Evolutionary conservation across 1,284 basidiomycete species (phyloP).

Genomic region (Afroboletus lepidellus): DNA sequence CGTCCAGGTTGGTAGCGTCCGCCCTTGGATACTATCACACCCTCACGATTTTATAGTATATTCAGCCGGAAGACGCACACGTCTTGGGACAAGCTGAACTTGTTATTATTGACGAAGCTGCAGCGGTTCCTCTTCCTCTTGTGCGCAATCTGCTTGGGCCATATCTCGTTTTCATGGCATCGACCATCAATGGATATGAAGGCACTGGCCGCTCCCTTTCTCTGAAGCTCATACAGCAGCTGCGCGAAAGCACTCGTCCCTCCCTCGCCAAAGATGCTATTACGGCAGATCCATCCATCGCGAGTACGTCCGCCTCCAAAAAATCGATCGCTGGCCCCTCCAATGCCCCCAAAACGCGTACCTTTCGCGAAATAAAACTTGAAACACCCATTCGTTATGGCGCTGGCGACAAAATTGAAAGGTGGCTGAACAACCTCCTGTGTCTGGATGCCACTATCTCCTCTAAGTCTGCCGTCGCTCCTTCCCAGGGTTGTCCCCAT

Average conservation of each 20-base stretch:
- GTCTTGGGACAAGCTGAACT: slow-evolving; percentile 98
- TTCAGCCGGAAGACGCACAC: slow-evolving; percentile 96
- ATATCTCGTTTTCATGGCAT: slow-evolving; percentile 97
- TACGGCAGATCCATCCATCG: slow-evolving; percentile 46
- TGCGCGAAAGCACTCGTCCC: slow-evolving; percentile 83
- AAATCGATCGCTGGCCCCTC: slow-evolving; percentile 41
- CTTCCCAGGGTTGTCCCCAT: slow-evolving; percentile 84
- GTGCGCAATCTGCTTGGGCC: slow-evolving; percentile 95
- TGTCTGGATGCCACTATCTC: slow-evolving; percentile 91
- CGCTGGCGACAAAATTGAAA: slow-evolving; percentile 86
- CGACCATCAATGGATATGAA: slow-evolving; percentile 99
- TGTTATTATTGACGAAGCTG: slow-evolving; percentile 97
- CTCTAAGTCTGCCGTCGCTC: slow-evolving; percentile 42
- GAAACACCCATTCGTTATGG: slow-evolving; percentile 94
- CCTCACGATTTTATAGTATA: slow-evolving; percentile 61
- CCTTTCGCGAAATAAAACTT: slow-evolving; percentile 91
- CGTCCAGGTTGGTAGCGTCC: slow-evolving; percentile 65
- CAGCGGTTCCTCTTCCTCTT: slow-evolving; percentile 94
- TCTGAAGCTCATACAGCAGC: slow-evolving; percentile 96
- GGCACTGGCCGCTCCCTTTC: slow-evolving; percentile 97
- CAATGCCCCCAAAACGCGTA: slow-evolving; percentile 67
- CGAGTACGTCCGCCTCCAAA: slow-evolving; percentile 48
- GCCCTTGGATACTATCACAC: neutral
- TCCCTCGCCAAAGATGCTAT: slow-evolving; percentile 61
- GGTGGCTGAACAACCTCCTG: slow-evolving; percentile 90